phyloP scores from a whole-genome alignment of 495 filamentous ascomycete genomes.

The Aspergillus baeticus region DNA sequence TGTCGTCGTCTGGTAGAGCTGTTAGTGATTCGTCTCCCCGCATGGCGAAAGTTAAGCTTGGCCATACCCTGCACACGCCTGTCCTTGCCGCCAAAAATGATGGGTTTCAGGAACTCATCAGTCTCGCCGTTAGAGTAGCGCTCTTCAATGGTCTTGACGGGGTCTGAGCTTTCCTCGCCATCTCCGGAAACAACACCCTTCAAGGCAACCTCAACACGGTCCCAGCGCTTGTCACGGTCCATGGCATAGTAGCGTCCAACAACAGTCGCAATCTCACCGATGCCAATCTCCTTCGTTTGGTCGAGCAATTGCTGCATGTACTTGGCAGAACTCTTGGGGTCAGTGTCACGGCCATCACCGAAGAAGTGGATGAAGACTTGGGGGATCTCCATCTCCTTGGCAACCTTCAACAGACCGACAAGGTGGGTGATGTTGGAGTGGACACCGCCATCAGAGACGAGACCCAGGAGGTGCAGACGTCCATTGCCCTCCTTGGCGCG shows the following conservation, averaged over 20 bases:
- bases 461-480: conserved; percentile 84
- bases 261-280: conserved; percentile 86
- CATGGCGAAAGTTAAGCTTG: background rate
- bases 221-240: conserved; percentile 99
- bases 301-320: conserved; percentile 85
- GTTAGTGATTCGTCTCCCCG: conserved; percentile 14
- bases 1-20: conserved; percentile 68
- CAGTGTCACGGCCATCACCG: conserved; percentile 95
- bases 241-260: conserved; percentile 98
- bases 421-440: conserved; percentile 95
- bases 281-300: conserved; percentile 75
- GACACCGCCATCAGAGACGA: conserved; percentile 94
- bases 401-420: conserved; percentile 78
- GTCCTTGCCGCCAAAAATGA: conserved; percentile 86
- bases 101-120: conserved; percentile 98
- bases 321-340: conserved; percentile 83
- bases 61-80: conserved; percentile 73
- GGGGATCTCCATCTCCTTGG: conserved; percentile 82
- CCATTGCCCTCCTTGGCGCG: conserved; percentile 86
- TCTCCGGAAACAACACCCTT: conserved; percentile 84
- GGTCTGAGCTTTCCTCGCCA: conserved; percentile 80
- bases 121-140: conserved; percentile 84
- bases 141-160: conserved; percentile 81
- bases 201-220: conserved; percentile 84
- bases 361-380: conserved; percentile 99